Percentiles rank a stretch among this genome's conserved stretches.
phyloP scores from a whole-genome alignment of 805 yeast genomes.

The Wickerhamiella sorbophila region DNA sequence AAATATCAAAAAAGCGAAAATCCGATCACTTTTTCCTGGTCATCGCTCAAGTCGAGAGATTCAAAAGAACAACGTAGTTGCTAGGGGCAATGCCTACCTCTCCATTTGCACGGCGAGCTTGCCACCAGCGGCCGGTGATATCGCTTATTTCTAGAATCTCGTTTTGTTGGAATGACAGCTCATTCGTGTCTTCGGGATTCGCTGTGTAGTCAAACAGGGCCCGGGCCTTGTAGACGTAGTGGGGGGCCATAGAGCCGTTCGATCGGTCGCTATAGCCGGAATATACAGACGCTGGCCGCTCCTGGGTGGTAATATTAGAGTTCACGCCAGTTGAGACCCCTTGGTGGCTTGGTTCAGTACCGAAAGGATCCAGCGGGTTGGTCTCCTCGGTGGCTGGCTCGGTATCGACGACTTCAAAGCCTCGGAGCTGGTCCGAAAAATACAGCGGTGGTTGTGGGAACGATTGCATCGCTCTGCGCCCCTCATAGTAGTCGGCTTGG shows the following conservation, averaged over 20 bases:
- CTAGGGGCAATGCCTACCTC: constrained; percentile 95
- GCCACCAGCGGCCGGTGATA: constrained; percentile 97
- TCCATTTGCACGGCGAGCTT: constrained; percentile 77
- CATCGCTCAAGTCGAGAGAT: background rate
- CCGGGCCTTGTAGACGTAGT: constrained; percentile 70
- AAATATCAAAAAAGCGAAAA: background rate
- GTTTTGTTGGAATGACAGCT: constrained; percentile 78
- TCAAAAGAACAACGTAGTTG: constrained; percentile 62
- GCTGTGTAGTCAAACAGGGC: constrained; percentile 83
- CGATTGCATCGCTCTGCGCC: constrained; percentile 2
- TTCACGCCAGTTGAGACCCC: background rate
- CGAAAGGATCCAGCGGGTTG: background rate
- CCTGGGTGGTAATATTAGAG: background rate
- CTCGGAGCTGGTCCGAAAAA: constrained; percentile 27
- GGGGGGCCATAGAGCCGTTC: constrained; percentile 16
- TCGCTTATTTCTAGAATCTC: constrained; percentile 87
- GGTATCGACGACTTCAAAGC: constrained; percentile 27
- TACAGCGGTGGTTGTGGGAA: constrained; percentile 18
- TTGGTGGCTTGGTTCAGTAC: constrained; percentile 7
- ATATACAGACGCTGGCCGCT: background rate
- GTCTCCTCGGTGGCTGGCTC: background rate
- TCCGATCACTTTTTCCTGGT: too few species aligned
- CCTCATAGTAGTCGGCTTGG: constrained; percentile 2
- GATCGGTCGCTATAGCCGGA: constrained; percentile 5
- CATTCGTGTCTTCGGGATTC: constrained; percentile 84